Conservation (phyloP, 345 rosid genomes). For the Litchi chinensis region DNA sequence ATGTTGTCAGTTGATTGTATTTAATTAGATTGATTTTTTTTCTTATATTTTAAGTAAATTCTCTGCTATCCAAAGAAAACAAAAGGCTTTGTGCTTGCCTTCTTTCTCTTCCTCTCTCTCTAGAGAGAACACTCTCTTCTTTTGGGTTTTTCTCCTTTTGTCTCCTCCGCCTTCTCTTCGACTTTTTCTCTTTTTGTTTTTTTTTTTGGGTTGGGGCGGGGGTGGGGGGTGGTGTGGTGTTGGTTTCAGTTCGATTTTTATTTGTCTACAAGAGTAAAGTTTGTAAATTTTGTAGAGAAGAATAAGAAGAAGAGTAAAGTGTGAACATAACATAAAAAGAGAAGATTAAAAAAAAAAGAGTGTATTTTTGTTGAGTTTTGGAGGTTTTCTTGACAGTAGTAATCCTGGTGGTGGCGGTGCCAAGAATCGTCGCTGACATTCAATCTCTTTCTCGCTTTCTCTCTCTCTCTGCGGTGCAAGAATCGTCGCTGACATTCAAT, state of each 20-base stretch:
- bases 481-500: too few relatives aligned
- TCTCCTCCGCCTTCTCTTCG: too few relatives aligned
- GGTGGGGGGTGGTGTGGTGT: too few relatives aligned
- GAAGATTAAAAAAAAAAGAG: conserved; percentile 4
- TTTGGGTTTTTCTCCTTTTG: conserved; percentile 39
- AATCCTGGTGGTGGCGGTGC: conserved; percentile 47
- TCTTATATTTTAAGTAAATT: too few relatives aligned
- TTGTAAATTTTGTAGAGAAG: conserved; percentile 16
- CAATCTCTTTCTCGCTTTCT: neutral
- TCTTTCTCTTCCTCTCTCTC: conserved; percentile 60
- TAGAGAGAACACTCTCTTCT: neutral
- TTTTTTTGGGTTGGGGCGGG: too few relatives aligned
- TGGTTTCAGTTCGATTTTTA: neutral
- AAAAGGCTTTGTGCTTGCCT: conserved; percentile 35
- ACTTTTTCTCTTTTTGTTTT: too few relatives aligned
- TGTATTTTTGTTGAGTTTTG: conserved; percentile 76
- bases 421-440: conserved; percentile 46
- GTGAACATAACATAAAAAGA: neutral
- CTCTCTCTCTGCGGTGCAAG: too few relatives aligned
- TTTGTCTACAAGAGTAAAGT: neutral
- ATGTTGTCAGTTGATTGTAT: too few relatives aligned
- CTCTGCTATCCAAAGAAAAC: neutral
- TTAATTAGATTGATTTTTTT: too few relatives aligned
- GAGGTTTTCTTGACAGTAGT: conserved; percentile 64
- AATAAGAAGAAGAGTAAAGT: neutral